Percentiles rank a stretch among this genome's conserved stretches.
Evolutionary conservation across 2,329 filamentous ascomycete species (phyloP).

Genomic region (Neonectria hederae): DNA sequence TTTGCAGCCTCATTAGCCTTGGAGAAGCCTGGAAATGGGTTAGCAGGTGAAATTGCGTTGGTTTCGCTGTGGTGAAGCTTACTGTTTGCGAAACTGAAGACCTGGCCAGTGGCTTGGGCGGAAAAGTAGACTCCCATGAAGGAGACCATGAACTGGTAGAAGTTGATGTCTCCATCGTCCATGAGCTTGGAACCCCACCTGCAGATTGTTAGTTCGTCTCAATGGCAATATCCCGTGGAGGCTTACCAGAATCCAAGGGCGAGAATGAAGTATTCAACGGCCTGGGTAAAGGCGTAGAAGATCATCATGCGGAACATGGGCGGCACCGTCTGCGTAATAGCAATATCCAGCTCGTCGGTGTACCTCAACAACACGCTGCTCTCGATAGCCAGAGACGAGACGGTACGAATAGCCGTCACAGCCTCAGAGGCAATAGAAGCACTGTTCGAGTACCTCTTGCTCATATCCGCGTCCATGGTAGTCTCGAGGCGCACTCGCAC

Average conservation of each 20-base stretch:
- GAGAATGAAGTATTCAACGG: constrained; percentile 48
- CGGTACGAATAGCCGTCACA: constrained; percentile 49
- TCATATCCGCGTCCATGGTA: constrained; percentile 47
- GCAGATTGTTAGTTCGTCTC: background rate
- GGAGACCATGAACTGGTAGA: constrained; percentile 59
- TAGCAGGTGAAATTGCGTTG: background rate
- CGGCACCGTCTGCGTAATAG: constrained; percentile 33
- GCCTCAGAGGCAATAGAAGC: constrained; percentile 54
- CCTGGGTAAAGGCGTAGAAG: constrained; percentile 48
- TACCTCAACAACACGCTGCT: constrained; percentile 43
- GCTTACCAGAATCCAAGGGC: constrained; percentile 51
- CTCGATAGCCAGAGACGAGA: constrained; percentile 53
- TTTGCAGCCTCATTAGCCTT: constrained; percentile 59
- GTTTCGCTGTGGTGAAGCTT: constrained; percentile 7
- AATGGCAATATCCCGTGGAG: background rate
- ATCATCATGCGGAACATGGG: constrained; percentile 45
- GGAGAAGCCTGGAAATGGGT: constrained; percentile 51
- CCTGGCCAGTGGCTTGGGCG: constrained; percentile 48
- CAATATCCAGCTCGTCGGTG: constrained; percentile 41
- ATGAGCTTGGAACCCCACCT: constrained; percentile 49
- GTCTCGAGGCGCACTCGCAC: constrained; percentile 50
- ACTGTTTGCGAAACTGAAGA: constrained; percentile 58
- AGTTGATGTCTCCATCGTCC: constrained; percentile 56
- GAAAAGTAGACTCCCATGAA: constrained; percentile 60
- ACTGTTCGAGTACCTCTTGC: constrained; percentile 46